Percentiles rank a stretch among this genome's conserved stretches.
phyloP scores from a whole-genome alignment of 805 yeast species.

The Geotrichum ghanense region DNA sequence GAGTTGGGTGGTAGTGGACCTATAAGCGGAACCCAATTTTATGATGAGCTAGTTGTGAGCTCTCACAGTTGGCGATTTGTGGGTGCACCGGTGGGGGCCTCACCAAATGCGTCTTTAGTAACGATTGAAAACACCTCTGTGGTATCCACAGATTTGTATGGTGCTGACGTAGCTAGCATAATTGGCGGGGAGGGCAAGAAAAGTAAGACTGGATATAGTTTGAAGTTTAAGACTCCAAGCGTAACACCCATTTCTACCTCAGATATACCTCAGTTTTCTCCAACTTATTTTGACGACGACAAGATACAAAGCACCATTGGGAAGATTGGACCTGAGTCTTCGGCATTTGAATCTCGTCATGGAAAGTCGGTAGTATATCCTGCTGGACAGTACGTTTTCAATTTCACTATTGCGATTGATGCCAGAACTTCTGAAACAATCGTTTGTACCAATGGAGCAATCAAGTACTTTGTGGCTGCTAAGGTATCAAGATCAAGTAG shows the following conservation, averaged over 20 bases:
- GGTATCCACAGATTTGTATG: slow-evolving; percentile 22
- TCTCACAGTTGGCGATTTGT: slow-evolving; percentile 27
- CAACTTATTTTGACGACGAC: slow-evolving; percentile 12
- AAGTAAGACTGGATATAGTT: neutral
- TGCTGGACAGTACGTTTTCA: slow-evolving; percentile 75
- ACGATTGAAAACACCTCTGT: slow-evolving; percentile 17
- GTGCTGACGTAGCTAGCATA: slow-evolving; percentile 23
- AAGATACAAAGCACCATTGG: too few relatives aligned
- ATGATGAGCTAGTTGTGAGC: slow-evolving; percentile 22
- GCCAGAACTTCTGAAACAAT: slow-evolving; percentile 67
- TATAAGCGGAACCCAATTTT: slow-evolving; percentile 21
- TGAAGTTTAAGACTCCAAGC: slow-evolving; percentile 10
- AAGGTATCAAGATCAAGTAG: slow-evolving; percentile 57
- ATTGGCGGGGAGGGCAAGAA: slow-evolving; percentile 7
- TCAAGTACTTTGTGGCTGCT: slow-evolving; percentile 49
- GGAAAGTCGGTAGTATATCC: slow-evolving; percentile 32
- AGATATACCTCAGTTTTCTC: slow-evolving; percentile 16
- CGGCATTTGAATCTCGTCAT: slow-evolving; percentile 7
- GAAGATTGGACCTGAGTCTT: neutral
- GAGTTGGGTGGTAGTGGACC: slow-evolving; percentile 18
- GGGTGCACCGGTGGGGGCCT: slow-evolving; percentile 13
- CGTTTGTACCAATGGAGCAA: slow-evolving; percentile 61
- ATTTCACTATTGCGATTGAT: slow-evolving; percentile 71
- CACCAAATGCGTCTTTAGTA: slow-evolving; percentile 7
- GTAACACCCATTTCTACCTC: neutral